Evolutionary conservation across 2,329 filamentous ascomycete genomes (phyloP), one percentile per base, ranked within the genome.

Genomic region (Myriosclerotinia duriaeana): DNA sequence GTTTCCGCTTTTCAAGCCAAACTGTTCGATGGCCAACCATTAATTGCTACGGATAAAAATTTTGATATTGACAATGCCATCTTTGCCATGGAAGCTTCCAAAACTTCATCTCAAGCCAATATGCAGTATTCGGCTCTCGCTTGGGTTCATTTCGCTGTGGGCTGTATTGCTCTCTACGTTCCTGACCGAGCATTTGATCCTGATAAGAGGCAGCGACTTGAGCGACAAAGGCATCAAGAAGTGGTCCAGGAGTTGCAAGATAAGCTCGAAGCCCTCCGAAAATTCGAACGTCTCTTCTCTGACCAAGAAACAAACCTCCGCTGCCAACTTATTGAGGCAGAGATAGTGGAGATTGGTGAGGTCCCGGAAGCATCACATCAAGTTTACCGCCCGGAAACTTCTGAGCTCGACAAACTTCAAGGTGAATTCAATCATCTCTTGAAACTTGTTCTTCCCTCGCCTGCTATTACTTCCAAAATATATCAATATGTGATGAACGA

Each of bases 151-250:
- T 87, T 97, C 68, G 89, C 91, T 1, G 78, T 93, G 26, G 88
- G 89, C 20, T 86, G 89, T 50, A 81, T 98, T 58, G 85, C 85
- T 69, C 82, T 97, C 2, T 97, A 94, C 74, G 87, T 98, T 2
- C 93, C 96, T 0, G 89, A 96, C 76, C 88, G 89, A 71, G 85
- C 90, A 4, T 95, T 94, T 73, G 95, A 99, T 76, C 95, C 95
- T 1, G 85, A 88, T 67, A 80, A 88, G 67, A 81, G 84, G 62
- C 85, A 86, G 6, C 81, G 85, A 62, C 84, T 97, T 22, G 88
- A 92, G 72, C 84, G 86, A 26, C 77, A 83, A 64, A 79, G 85
- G 30, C 83, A 89, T 74, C 75, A 80, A 22, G 80, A 87, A 66
- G 81, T 90, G 50, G 83, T 85, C 56, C 70, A 76, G 3, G 79